Evolutionary conservation across 1,284 basidiomycete genomes (phyloP), one percentile per base, ranked within the genome.

Genomic region (Fomitiporia mediterranea): DNA sequence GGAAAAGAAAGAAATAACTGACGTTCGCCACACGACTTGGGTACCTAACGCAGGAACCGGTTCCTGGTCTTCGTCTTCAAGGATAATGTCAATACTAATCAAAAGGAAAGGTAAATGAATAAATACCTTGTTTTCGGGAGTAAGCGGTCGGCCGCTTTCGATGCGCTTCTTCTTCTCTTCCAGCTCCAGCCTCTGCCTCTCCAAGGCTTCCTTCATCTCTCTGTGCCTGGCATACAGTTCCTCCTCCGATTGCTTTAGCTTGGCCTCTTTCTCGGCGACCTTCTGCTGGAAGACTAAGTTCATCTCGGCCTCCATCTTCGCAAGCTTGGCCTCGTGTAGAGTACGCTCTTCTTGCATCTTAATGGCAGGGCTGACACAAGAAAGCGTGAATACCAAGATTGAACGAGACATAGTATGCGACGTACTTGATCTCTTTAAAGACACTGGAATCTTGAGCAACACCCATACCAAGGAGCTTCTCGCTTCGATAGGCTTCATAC

Each of bases 281-380:
- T 98, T 98, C 74, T 98, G 95, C 71, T 95, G 93, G 91, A 98
- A 98, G 65, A 98, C 94, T 89, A 94, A 91, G 82, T 94, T 95
- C 94, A 97, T 96, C 80, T 98, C 94, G 57, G 92, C 89, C 76
- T 98, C 94, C 94, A 98, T 98, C 86, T 98, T 98, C 58, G 91
- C 83, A 59, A 98, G 82, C 73, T 98, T 98, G 63, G 92, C 91
- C 75, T 96, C 93, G 72, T 96, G 93, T 68, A 94, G 74, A 53
- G 91, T 79, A 58, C 94, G 89, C 71, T 98, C 95, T 70, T 98
- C 95, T 64, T 94, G 93, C 77, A 94, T 84, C 72, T 94, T 91
- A 61, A 89, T 89, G 56, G 94, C 94, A 61, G 94, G 94, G 73
- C 94, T 97, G 40, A 7, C 13, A 62, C 7, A 59, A 39, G 19